Base-by-base conservation (phyloP, 2,329 filamentous ascomycete species). In the Penicillium palitans region DNA sequence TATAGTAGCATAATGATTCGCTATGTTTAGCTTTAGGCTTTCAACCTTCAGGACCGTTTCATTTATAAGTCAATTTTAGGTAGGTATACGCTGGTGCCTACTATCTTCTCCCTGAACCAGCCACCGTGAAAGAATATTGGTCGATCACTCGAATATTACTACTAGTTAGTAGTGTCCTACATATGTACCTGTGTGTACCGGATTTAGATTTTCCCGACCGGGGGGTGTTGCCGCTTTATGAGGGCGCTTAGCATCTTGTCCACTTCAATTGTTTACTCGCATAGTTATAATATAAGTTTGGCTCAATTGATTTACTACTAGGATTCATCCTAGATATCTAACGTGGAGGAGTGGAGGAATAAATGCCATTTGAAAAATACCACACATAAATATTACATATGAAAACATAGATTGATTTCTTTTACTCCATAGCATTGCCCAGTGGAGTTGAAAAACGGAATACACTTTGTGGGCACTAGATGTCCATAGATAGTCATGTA, bases 71-170 rank as follows among this genome's bases (percentile, higher is more conserved):
- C 21, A 24, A 37, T 15, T 41, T 15, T 41, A 6, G 10, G 33
- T 19, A 27, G 21, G 21, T 58, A 61, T 59, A 33, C 15, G 15
- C 40, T 52, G 39, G 29, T 52, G 50, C 61, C 64, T 65, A 52
- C 64, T 65, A 52, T 62, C 60, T 62, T 52, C 59, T 63, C 53
- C 62, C 62, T 61, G 54, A 55, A 60, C 46, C 42, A 63, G 61
- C 61, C 61, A 61, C 55, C 61, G 52, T 46, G n/a, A 46, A 46
- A 29, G 25, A 29, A 33, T 33, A 19, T 19, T 40, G 19, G 45
- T 48, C 35, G 46, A 48, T 48, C 31, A 48, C 31, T 29, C 8
- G 17, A n/a, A 44, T 27, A 29, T n/a, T 45, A 45, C 41, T 19
- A n/a, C 7, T n/a, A 8, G 7, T 8, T n/a, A 37, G 35, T 10